Conservation (phyloP, 306 rosid genomes). For the Delonix regia region DNA sequence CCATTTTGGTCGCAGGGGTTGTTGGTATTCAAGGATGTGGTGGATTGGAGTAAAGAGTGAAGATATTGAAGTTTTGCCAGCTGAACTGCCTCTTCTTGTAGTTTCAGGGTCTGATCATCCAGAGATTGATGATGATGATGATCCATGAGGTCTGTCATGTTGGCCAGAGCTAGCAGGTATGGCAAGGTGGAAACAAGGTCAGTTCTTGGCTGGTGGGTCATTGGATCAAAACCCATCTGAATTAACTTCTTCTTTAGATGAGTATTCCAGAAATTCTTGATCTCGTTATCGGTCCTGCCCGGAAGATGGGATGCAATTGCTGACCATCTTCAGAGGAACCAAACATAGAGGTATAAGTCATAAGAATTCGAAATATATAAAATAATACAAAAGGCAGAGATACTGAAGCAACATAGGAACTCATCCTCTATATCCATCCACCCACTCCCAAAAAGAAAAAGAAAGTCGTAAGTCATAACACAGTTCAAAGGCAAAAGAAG, state of each 20-base stretch:
- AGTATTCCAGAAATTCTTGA: conserved; percentile 89
- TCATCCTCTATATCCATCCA: not conserved
- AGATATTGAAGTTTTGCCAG: conserved; percentile 64
- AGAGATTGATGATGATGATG: conserved; percentile 30
- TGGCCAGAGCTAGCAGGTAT: conserved; percentile 67
- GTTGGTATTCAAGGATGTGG: conserved; percentile 28
- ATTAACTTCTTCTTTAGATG: conserved; percentile 81
- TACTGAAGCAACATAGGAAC: not conserved
- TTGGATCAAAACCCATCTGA: conserved; percentile 94
- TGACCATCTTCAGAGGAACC: conserved; percentile 62
- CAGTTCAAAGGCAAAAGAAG: not conserved
- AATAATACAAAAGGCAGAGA: not conserved
- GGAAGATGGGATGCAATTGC: conserved; percentile 81
- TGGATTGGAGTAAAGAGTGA: conserved; percentile 57
- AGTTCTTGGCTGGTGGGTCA: conserved; percentile 89
- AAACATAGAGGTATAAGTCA: not conserved
- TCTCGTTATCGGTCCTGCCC: conserved; percentile 82
- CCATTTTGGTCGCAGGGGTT: conserved; percentile 47
- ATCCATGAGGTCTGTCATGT: conserved; percentile 50
- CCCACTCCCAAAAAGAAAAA: too few relatives aligned
- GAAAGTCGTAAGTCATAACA: not conserved
- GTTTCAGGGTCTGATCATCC: conserved; percentile 54
- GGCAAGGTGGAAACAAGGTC: conserved; percentile 69
- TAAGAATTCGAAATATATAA: not conserved
- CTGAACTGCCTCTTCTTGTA: conserved; percentile 61